A percentile compares a stretch with the other conserved stretches of the same genome.
phyloP scores from a whole-genome alignment of 1,139 yeast species.

The Ogataea hybrid region DNA sequence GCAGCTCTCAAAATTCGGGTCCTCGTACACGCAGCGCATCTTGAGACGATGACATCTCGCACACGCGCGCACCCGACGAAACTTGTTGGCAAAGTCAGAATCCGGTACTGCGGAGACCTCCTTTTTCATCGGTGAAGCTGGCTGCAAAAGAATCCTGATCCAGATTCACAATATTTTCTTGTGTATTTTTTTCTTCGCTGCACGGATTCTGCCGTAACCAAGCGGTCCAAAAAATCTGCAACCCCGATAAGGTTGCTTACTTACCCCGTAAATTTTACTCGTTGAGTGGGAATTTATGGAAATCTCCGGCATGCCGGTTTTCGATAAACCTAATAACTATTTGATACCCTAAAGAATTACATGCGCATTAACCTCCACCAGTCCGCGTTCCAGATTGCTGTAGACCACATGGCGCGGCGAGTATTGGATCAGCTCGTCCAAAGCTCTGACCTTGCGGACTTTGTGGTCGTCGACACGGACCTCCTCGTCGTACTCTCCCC shows the following conservation, averaged over 20 bases:
- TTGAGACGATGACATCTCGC: slow-evolving; percentile 56
- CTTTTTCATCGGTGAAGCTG: not conserved
- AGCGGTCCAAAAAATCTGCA: not conserved
- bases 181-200: not conserved
- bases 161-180: not conserved
- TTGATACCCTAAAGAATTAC: slow-evolving; percentile 35
- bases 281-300: slow-evolving; percentile 2
- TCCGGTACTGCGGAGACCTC: not conserved
- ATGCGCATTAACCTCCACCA: slow-evolving; percentile 51
- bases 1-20: slow-evolving; percentile 44
- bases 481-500: slow-evolving; percentile 66
- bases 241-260: slow-evolving; percentile 4
- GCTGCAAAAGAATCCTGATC: not conserved
- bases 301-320: slow-evolving; percentile 7
- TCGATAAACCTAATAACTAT: too few species aligned
- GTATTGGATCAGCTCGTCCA: slow-evolving; percentile 61
- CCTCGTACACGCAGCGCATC: slow-evolving; percentile 53
- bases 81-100: slow-evolving; percentile 30
- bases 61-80: slow-evolving; percentile 45
- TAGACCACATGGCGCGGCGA: slow-evolving; percentile 63
- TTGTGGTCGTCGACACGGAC: slow-evolving; percentile 34
- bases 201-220: slow-evolving; percentile 5
- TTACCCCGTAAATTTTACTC: not conserved
- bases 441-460: slow-evolving; percentile 59
- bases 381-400: slow-evolving; percentile 65